These are phyloP conservation scores for Aspergillus kassunensis DNA, from an alignment of 495 filamentous ascomycete species.

Conservation along the genomic window DNA sequence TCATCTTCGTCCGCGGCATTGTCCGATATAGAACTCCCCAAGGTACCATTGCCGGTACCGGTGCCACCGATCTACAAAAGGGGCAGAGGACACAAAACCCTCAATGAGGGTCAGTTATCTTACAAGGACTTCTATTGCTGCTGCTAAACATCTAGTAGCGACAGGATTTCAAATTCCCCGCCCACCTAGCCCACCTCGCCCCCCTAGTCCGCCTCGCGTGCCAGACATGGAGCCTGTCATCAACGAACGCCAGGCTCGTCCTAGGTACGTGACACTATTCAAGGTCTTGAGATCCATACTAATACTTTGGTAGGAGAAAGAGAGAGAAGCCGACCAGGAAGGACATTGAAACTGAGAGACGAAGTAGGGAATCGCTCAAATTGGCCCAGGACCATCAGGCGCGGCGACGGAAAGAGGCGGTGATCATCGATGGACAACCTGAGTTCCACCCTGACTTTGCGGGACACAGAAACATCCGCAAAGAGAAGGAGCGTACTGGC, in stretches of 20 bases:
- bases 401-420: slow-evolving; percentile 13
- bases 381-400: slow-evolving; percentile 3
- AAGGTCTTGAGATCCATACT: not conserved
- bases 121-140: not conserved
- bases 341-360: slow-evolving; percentile 12
- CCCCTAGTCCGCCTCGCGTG: slow-evolving; percentile 14
- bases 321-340: slow-evolving; percentile 1
- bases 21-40: slow-evolving; percentile 7
- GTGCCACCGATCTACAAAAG: slow-evolving; percentile 4
- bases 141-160: not conserved
- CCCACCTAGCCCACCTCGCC: slow-evolving; percentile 11
- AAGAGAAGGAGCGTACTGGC: slow-evolving; percentile 1
- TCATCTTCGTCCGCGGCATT: slow-evolving; percentile 9
- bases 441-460: slow-evolving; percentile 1
- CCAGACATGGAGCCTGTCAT: slow-evolving; percentile 14
- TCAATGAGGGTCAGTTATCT: slow-evolving; percentile 6
- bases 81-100: not conserved
- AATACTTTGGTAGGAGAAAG: slow-evolving; percentile 3
- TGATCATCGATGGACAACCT: slow-evolving; percentile 6
- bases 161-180: not conserved
- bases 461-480: slow-evolving; percentile 11
- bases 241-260: slow-evolving; percentile 12
- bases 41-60: slow-evolving; percentile 7
- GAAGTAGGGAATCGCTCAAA: slow-evolving; percentile 4
- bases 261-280: slow-evolving; percentile 5